Conservation (phyloP, 2,329 filamentous ascomycete genomes). For the Exophiala dermatitidis region DNA sequence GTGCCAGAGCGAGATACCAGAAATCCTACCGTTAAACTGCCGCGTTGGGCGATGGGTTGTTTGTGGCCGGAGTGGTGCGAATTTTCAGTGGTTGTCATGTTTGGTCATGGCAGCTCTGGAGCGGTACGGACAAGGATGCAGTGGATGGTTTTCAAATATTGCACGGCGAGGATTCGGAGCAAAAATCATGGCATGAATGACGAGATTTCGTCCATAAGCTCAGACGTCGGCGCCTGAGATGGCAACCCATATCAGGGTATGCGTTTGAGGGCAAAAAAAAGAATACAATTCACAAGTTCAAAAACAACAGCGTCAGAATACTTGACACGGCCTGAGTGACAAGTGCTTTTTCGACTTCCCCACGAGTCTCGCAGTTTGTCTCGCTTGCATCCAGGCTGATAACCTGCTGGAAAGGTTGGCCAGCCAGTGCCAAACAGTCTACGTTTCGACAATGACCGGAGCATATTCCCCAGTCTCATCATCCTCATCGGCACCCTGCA, state of each 20-base stretch:
- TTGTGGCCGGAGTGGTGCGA: background rate
- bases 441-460: constrained; percentile 51
- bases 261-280: background rate
- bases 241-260: background rate
- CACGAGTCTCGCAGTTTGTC: no score
- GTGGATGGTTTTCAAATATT: background rate
- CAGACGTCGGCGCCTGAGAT: background rate
- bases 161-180: constrained; percentile 1
- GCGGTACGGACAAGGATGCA: background rate
- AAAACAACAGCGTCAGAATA: background rate
- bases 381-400: no score
- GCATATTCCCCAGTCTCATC: constrained; percentile 60
- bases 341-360: no score
- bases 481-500: constrained; percentile 49
- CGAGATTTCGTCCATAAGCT: constrained; percentile 1
- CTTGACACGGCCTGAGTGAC: background rate
- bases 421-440: background rate
- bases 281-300: constrained; percentile 7
- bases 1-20: constrained; percentile 95
- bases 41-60: background rate
- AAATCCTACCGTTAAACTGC: constrained; percentile 91
- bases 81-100: constrained; percentile 3
- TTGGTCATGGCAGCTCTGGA: background rate
- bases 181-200: constrained; percentile 2
- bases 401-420: no score